Evolutionary conservation across 495 filamentous ascomycete genomes (phyloP).

Genomic region (Penicillium manginii): DNA sequence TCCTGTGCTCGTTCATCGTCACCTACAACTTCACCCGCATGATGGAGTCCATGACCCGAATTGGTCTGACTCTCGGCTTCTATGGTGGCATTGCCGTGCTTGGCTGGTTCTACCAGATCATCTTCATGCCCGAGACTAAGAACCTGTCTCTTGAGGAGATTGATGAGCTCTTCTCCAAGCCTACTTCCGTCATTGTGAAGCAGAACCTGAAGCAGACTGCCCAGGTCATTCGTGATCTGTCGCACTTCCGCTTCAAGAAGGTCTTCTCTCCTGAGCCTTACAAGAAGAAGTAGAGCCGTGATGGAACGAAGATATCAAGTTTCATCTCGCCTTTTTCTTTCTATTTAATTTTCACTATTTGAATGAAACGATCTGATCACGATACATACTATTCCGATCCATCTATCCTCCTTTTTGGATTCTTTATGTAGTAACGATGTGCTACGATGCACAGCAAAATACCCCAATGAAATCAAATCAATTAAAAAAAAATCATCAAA

Average conservation of each 20-base stretch:
- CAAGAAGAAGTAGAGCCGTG: not conserved
- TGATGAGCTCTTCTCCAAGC: conserved; percentile 58
- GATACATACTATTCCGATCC: not conserved
- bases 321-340: not conserved
- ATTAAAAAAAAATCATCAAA: conserved; percentile 2
- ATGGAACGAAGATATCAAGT: not conserved
- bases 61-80: conserved; percentile 61
- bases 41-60: conserved; percentile 59
- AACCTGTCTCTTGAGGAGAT: conserved; percentile 67
- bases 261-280: conserved; percentile 39
- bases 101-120: conserved; percentile 60
- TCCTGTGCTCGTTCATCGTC: conserved; percentile 64
- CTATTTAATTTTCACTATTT: not conserved
- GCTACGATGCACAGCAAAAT: conserved; percentile 17
- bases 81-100: conserved; percentile 63
- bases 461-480: conserved; percentile 16
- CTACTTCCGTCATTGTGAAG: conserved; percentile 57
- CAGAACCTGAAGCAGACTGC: conserved; percentile 50
- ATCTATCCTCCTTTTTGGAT: conserved; percentile 1
- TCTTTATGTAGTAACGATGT: conserved; percentile 16
- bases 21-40: conserved; percentile 66
- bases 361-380: not conserved
- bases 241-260: conserved; percentile 34
- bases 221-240: conserved; percentile 37
- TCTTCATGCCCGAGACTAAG: conserved; percentile 69